Conservation (phyloP, 1,284 basidiomycete species). For the Ustilago curta region DNA sequence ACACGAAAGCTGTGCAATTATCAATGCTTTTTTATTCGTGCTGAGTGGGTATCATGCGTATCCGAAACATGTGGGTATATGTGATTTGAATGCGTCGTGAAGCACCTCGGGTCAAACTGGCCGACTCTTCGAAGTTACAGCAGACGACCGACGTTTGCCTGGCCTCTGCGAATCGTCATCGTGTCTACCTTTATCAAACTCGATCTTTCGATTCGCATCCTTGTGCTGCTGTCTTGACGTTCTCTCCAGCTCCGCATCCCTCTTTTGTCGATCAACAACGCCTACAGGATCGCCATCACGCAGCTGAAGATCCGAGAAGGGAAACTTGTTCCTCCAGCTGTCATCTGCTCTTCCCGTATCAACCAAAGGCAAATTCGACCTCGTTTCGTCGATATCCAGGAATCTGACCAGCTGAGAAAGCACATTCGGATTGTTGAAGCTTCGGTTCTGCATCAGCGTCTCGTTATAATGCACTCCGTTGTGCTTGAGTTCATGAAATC, state of each 20-base stretch:
- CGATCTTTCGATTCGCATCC: constrained; percentile 6
- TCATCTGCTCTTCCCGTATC: constrained; percentile 13
- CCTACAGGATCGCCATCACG: constrained; percentile 26
- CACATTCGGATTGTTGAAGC: constrained; percentile 93
- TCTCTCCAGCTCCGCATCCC: not conserved
- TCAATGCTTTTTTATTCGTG: not conserved
- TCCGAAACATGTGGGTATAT: not conserved
- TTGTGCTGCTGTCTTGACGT: not conserved
- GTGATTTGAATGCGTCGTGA: not conserved
- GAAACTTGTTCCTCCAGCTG: constrained; percentile 19
- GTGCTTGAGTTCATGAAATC: constrained; percentile 76
- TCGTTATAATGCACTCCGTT: constrained; percentile 91
- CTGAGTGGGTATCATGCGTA: constrained; percentile 1
- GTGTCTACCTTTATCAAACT: constrained; percentile 1
- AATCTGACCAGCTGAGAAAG: constrained; percentile 92
- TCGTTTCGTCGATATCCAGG: constrained; percentile 83
- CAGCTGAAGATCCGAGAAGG: constrained; percentile 13
- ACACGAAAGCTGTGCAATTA: not conserved
- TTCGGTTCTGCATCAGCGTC: constrained; percentile 85
- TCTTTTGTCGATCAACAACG: not conserved
- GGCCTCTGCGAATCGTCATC: constrained; percentile 6
- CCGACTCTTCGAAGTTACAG: not conserved
- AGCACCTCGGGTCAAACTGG: not conserved
- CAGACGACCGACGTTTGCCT: constrained; percentile 1
- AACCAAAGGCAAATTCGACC: constrained; percentile 28